Conservation (phyloP, 2,329 filamentous ascomycete species). For the Xylariaceae sp. region DNA sequence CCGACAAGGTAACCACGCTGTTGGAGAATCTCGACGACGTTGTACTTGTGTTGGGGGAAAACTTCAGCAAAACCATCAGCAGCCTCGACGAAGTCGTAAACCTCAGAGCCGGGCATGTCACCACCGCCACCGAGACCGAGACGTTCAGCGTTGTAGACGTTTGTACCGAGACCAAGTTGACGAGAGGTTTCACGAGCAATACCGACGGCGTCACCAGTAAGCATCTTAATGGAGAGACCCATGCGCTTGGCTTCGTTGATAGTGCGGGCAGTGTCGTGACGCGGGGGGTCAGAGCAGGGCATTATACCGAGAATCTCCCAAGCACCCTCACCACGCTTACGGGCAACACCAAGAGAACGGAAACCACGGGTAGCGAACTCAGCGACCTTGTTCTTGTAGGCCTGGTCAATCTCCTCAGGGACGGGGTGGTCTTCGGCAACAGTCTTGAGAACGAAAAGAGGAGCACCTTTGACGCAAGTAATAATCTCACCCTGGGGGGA, state of each 20-base stretch:
- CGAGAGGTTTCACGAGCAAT: conserved; percentile 89
- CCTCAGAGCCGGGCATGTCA: conserved; percentile 89
- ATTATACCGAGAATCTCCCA: conserved; percentile 96
- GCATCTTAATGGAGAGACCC: conserved; percentile 90
- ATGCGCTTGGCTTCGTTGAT: conserved; percentile 85
- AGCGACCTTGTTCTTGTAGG: conserved; percentile 87
- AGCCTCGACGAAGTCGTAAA: conserved; percentile 93
- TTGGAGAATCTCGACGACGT: conserved; percentile 88
- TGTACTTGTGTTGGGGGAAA: conserved; percentile 93
- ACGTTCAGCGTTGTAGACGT: conserved; percentile 89
- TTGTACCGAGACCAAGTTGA: conserved; percentile 85
- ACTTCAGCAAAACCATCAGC: conserved; percentile 93
- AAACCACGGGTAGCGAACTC: conserved; percentile 92
- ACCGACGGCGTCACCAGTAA: conserved; percentile 90
- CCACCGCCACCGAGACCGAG: conserved; percentile 85
- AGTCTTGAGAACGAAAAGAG: conserved; percentile 79
- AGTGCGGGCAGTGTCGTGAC: conserved; percentile 84
- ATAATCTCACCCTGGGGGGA: conserved; percentile 79
- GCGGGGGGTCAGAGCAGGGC: conserved; percentile 87
- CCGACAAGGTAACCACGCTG: conserved; percentile 90
- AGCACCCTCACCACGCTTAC: conserved; percentile 72
- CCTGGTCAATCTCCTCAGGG: conserved; percentile 68
- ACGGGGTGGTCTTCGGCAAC: conserved; percentile 81
- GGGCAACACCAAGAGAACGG: conserved; percentile 87
- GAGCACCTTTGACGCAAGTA: conserved; percentile 85